phyloP scores from a whole-genome alignment of 805 yeast species.

The Candida ipomoeae region DNA sequence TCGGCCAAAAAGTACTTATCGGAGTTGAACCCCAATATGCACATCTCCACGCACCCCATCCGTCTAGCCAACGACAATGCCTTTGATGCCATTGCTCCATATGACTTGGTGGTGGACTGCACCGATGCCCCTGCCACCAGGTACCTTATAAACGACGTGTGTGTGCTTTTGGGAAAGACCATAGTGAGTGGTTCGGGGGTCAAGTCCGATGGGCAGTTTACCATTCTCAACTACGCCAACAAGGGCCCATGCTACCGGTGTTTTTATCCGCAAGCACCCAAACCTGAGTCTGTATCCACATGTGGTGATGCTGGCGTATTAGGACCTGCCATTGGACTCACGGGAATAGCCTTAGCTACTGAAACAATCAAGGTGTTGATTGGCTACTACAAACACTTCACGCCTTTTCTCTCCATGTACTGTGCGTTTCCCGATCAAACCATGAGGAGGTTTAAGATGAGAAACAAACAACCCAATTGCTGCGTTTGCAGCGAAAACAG shows the following conservation, averaged over 20 bases:
- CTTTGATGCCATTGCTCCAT: conserved; percentile 53
- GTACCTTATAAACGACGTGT: conserved; percentile 80
- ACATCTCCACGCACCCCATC: conserved; percentile 47
- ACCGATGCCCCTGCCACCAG: conserved; percentile 90
- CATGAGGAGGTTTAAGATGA: conserved; percentile 73
- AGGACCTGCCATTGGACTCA: conserved; percentile 93
- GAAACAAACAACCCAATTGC: conserved; percentile 61
- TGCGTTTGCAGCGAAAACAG: conserved; percentile 58
- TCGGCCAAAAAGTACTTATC: conserved; percentile 61
- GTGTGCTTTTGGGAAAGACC: conserved; percentile 63
- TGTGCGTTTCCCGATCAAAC: conserved; percentile 65
- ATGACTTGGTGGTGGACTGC: conserved; percentile 84
- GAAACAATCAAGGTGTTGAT: conserved; percentile 77
- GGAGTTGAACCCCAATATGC: conserved; percentile 65
- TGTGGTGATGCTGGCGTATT: conserved; percentile 93
- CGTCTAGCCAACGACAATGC: conserved; percentile 56
- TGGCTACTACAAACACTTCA: conserved; percentile 52
- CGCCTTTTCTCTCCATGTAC: conserved; percentile 66
- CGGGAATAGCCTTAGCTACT: conserved; percentile 85
- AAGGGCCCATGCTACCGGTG: conserved; percentile 94
- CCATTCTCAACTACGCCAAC: conserved; percentile 60
- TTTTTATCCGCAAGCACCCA: conserved; percentile 86
- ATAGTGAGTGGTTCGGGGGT: conserved; percentile 91
- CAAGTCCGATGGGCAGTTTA: conserved; percentile 84
- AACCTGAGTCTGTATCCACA: conserved; percentile 73